Evolutionary conservation across 169 alveolate genomes (phyloP).

Genomic region (Cyclospora cayetanensis): DNA sequence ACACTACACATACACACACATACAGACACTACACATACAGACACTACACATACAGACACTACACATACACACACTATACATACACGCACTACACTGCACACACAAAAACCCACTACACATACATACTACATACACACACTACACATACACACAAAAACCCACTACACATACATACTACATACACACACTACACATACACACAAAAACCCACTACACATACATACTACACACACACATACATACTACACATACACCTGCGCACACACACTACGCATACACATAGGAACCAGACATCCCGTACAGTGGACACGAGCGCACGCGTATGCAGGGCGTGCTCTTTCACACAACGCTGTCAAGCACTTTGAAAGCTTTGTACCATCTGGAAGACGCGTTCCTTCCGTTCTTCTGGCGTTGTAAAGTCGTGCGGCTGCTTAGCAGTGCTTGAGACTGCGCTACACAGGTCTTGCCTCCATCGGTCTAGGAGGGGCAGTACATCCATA

Average conservation of each 20-base stretch:
- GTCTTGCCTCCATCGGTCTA: slow-evolving; percentile 35
- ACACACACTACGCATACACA: slow-evolving; percentile 66
- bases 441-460: too few species aligned
- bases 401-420: neutral
- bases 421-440: neutral
- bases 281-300: neutral
- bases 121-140: slow-evolving; percentile 50
- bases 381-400: neutral
- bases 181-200: neutral
- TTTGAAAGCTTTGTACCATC: neutral
- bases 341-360: too few species aligned
- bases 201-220: neutral
- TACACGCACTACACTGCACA: neutral
- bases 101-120: slow-evolving; percentile 35
- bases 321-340: neutral
- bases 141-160: neutral
- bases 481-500: slow-evolving; percentile 23
- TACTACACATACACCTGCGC: neutral
- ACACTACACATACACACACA: slow-evolving; percentile 64
- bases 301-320: neutral
- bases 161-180: neutral
- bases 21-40: neutral
- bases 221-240: neutral
- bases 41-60: slow-evolving; percentile 42
- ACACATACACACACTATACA: slow-evolving; percentile 41